Evolutionary conservation across 2,329 filamentous ascomycete species (phyloP).

Genomic region (Westerdykella aurantiaca): DNA sequence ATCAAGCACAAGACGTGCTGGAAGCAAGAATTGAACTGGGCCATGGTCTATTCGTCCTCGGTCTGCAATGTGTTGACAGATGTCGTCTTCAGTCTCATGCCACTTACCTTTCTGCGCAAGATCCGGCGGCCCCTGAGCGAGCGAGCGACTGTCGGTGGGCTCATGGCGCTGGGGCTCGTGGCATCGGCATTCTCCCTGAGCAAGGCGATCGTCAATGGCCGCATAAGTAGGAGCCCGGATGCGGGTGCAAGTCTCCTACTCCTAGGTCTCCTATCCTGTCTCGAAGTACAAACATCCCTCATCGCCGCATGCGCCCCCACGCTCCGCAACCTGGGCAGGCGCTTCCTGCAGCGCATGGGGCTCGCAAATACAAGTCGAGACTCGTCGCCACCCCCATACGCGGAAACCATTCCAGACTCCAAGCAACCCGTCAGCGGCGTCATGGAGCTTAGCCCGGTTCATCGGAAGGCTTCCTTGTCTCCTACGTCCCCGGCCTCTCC

Average conservation of each 20-base stretch:
- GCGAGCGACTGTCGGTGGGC: slow-evolving; percentile 7
- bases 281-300: slow-evolving; percentile 8
- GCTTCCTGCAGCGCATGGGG: slow-evolving; percentile 5
- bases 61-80: slow-evolving; percentile 7
- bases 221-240: not conserved
- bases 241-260: slow-evolving; percentile 1
- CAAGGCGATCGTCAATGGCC: slow-evolving; percentile 2
- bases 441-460: not conserved
- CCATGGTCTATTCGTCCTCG: slow-evolving; percentile 2
- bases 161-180: slow-evolving; percentile 12
- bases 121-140: slow-evolving; percentile 9
- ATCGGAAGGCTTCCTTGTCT: not conserved
- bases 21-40: not conserved
- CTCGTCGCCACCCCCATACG: slow-evolving; percentile 3
- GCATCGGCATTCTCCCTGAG: slow-evolving; percentile 8
- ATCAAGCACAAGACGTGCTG: slow-evolving; percentile 7
- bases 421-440: not conserved
- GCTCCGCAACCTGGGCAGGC: slow-evolving; percentile 6
- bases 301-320: slow-evolving; percentile 12
- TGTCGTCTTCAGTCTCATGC: slow-evolving; percentile 11
- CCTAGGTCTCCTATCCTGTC: slow-evolving; percentile 4
- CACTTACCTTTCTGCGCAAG: slow-evolving; percentile 13
- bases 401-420: not conserved
- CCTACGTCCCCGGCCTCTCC: not conserved
- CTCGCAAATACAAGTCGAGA: not conserved